Base-by-base conservation (phyloP, 75 land plant species). In the Cupressus sempervirens region DNA sequence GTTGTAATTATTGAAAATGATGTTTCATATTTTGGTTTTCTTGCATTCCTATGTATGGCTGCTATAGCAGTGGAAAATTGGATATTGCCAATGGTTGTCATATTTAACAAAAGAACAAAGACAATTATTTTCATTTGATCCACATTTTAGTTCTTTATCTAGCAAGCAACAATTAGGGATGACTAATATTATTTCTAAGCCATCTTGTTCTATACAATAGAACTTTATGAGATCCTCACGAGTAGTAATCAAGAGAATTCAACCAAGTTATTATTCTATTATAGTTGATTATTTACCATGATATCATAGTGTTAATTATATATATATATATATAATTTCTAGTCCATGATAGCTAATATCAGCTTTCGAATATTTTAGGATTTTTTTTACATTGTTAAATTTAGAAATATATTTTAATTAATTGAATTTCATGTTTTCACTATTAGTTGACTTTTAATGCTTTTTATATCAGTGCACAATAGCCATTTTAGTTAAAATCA, bases 1-100 rank as follows among this genome's bases (percentile, higher is more conserved):
- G 92, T 96, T n/a, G 99, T 92, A 41, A 98, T 98, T 32, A 83
- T 98, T 83, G 97, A 94, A 83, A 96, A 94, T 87, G 98, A 98
- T 81, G 92, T 93, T 36, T 91, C 95, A 86, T 90, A 93, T 83
- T 98, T 96, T 84, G 97, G 97, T 40, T 87, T 93, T 83, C 91
- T 98, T 23, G 98, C 97, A 40, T 85, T 88, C 65, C 91, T 98
- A 0, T 98, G 98, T 50, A 85, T 94, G 83, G 83, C 89, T 30
- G 91, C 99, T 41, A 98, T 96, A 5, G 93, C 92, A 73, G 95
- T 91, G 5, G 95, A 98, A 58, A 93, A 98, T 35, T 88, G 85
- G 77, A 48, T 98, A 93, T 84, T 96, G 94, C 83, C 80, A 72
- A 16, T 98, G 99, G 99, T 80, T 98, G 86, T 70, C 87, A 53